Percentiles rank a stretch among this genome's conserved stretches.
phyloP scores from a whole-genome alignment of 176 grass and related monocot species.

The Carex kokanica region DNA sequence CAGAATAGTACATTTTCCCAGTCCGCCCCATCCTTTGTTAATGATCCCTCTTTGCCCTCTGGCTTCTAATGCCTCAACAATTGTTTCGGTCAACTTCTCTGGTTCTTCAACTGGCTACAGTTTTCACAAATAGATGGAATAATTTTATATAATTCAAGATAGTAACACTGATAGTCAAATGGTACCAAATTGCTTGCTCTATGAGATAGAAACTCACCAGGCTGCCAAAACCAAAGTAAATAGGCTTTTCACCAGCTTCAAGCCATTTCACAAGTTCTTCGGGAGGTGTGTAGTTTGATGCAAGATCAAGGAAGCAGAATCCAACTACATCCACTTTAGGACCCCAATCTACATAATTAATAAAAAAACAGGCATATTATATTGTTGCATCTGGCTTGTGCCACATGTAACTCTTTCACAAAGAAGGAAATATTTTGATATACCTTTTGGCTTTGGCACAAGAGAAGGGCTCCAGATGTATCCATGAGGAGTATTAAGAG shows the following conservation, averaged over 20 bases:
- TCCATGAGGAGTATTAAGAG: slow-evolving; percentile 80
- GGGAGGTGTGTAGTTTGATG: slow-evolving; percentile 82
- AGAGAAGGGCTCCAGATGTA: slow-evolving; percentile 99
- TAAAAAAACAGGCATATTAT: neutral
- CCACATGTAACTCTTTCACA: neutral
- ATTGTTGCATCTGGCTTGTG: neutral
- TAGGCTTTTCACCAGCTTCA: slow-evolving; percentile 75
- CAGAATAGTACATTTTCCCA: slow-evolving; percentile 70
- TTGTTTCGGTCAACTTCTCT: slow-evolving; percentile 81
- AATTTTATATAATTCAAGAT: neutral
- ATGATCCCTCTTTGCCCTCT: slow-evolving; percentile 95
- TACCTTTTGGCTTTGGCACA: slow-evolving; percentile 95
- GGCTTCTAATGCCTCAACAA: slow-evolving; percentile 69
- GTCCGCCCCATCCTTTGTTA: slow-evolving; percentile 94
- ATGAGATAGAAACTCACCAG: slow-evolving; percentile 50
- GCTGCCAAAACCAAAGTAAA: slow-evolving; percentile 97
- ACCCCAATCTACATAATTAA: slow-evolving; percentile 68
- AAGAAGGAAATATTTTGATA: slow-evolving; percentile 1
- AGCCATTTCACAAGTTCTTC: slow-evolving; percentile 91
- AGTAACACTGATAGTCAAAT: slow-evolving; percentile 2
- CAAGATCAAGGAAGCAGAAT: slow-evolving; percentile 97
- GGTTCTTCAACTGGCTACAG: slow-evolving; percentile 89
- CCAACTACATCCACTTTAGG: slow-evolving; percentile 96
- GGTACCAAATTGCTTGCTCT: neutral
- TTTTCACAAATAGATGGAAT: neutral